Evolutionary conservation across 1,284 basidiomycete genomes (phyloP), one percentile per base, ranked within the genome.

Genomic region (Naganishia albida): DNA sequence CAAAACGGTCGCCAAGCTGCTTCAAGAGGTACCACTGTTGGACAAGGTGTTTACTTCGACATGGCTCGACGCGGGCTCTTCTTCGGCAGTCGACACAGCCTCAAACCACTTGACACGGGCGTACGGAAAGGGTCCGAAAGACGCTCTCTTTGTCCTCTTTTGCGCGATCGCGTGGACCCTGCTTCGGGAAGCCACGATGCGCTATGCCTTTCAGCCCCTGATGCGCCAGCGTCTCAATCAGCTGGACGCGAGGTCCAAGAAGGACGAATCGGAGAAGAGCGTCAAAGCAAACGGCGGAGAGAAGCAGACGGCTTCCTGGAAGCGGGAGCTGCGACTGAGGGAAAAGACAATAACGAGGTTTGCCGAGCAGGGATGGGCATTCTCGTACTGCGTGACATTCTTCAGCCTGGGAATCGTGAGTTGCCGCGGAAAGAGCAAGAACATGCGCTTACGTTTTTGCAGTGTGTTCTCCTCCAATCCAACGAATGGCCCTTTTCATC

Each of bases 341-440:
- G 84, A 88, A 63, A 85, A 89, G 74, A 87, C 85, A 69, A 86
- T 92, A 49, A 77, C 89, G 53, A 83, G 95, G 67, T 98, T 98
- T 74, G 91, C 92, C 3, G 95, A 98, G 79, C 95, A 99, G 80
- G 89, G 91, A 59, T 99, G 93, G 91, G 86, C 86, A 49, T 83
- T 88, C 56, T 78, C 90, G 51, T 97, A 95, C 80, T 94, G 91
- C 76, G 80, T 84, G 42, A 71, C 85, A 7, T 88, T 87, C 70
- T 94, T 88, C 84, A 77, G 78, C 25, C 85, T 87, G 72, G 93
- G 93, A n/a, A 70, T 92, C 71, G 93, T 96, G 76, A 80, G 93
- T 87, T 8, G 50, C 1, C 18, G 25, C 30, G 18, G 18, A 26
- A 18, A 42, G 49, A 34, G 10, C 34, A 6, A 34, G 34, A 10